phyloP scores from a whole-genome alignment of 2,329 filamentous ascomycete species.

The Claviceps sp. region DNA sequence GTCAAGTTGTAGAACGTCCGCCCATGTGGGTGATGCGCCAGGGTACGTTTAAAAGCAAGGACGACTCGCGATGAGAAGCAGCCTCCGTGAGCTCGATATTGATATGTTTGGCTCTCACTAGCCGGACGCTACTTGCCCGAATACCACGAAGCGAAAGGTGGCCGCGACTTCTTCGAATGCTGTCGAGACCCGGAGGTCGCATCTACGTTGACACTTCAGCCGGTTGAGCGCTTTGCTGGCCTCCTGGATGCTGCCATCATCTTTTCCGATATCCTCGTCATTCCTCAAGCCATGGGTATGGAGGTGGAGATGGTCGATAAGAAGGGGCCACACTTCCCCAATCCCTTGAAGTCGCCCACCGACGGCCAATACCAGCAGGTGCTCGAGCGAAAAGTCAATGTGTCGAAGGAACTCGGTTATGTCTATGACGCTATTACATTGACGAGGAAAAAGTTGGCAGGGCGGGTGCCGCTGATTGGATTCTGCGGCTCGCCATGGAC shows the following conservation, averaged over 20 bases:
- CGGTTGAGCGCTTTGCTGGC: slow-evolving; percentile 79
- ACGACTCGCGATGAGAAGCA: not conserved
- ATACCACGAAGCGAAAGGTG: slow-evolving; percentile 90
- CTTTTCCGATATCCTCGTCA: slow-evolving; percentile 95
- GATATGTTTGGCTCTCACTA: slow-evolving; percentile 21
- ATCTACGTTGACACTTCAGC: slow-evolving; percentile 86
- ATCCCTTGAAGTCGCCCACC: slow-evolving; percentile 64
- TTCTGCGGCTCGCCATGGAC: slow-evolving; percentile 98
- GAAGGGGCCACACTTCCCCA: slow-evolving; percentile 88
- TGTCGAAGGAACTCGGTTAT: slow-evolving; percentile 74
- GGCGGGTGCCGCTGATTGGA: slow-evolving; percentile 82
- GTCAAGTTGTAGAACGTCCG: slow-evolving; percentile 79
- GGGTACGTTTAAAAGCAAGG: slow-evolving; percentile 39
- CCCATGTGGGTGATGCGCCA: slow-evolving; percentile 99
- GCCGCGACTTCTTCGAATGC: slow-evolving; percentile 92
- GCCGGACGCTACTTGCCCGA: slow-evolving; percentile 95
- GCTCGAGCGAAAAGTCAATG: slow-evolving; percentile 67
- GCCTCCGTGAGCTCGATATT: too few relatives aligned
- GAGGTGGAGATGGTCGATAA: slow-evolving; percentile 96
- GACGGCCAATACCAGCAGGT: slow-evolving; percentile 75
- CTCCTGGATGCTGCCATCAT: slow-evolving; percentile 96
- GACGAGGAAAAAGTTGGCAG: slow-evolving; percentile 75
- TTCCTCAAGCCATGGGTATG: slow-evolving; percentile 98
- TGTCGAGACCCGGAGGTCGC: slow-evolving; percentile 88
- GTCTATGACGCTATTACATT: slow-evolving; percentile 92